Percentiles rank a stretch among this genome's conserved stretches.
phyloP scores from a whole-genome alignment of 352 stramenopile species.

The Globisporangium nodosum region DNA sequence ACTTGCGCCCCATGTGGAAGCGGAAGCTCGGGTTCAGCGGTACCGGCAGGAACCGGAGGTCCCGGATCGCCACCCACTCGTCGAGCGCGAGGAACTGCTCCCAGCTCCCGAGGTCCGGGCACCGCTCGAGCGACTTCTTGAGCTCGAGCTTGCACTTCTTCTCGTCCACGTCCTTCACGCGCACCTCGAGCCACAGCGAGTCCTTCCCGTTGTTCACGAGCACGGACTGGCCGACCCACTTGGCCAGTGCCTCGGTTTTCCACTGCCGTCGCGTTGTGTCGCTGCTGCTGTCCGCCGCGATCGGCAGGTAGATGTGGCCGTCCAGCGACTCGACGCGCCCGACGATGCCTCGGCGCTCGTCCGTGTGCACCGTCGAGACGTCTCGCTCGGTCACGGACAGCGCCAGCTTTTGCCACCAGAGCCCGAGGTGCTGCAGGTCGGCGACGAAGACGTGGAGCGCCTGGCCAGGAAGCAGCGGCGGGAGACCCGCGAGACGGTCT shows the following conservation, averaged over 20 bases:
- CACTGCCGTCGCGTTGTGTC: slow-evolving; percentile 37
- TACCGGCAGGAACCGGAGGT: slow-evolving; percentile 38
- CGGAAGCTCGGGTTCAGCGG: slow-evolving; percentile 58
- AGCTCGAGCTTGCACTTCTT: slow-evolving; percentile 59
- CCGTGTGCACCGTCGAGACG: slow-evolving; percentile 49
- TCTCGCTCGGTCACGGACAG: slow-evolving; percentile 46
- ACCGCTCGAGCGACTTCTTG: slow-evolving; percentile 41
- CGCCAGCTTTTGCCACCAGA: slow-evolving; percentile 69
- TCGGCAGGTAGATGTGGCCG: slow-evolving; percentile 51
- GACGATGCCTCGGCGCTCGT: slow-evolving; percentile 39
- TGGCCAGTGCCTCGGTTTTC: slow-evolving; percentile 27
- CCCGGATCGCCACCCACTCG: slow-evolving; percentile 51
- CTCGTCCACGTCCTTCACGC: slow-evolving; percentile 53
- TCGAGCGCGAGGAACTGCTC: slow-evolving; percentile 29
- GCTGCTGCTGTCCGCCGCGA: slow-evolving; percentile 27
- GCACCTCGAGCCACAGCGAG: slow-evolving; percentile 58
- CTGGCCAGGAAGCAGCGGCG: slow-evolving; percentile 26
- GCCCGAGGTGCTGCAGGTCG: slow-evolving; percentile 35
- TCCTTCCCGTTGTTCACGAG: slow-evolving; percentile 73
- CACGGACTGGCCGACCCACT: slow-evolving; percentile 51
- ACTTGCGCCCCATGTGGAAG: slow-evolving; percentile 59
- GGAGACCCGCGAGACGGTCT: slow-evolving; percentile 34
- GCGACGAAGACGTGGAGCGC: slow-evolving; percentile 47
- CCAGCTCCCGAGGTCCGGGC: slow-evolving; percentile 29
- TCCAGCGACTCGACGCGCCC: slow-evolving; percentile 51